phyloP scores from a whole-genome alignment of 805 yeast species.

The Candida koratica region DNA sequence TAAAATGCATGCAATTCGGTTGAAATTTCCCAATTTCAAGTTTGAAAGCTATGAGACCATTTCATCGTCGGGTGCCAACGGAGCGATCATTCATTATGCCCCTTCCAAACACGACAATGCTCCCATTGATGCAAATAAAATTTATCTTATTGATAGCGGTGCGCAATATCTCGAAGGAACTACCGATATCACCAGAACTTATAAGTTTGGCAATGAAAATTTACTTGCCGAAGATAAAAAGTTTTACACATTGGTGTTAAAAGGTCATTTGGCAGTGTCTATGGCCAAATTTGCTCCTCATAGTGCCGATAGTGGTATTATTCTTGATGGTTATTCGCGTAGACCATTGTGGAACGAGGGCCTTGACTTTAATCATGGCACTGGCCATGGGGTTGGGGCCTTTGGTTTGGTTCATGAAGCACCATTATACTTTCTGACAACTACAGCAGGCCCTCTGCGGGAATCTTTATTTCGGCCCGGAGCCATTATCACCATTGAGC shows the following conservation, averaged over 20 bases:
- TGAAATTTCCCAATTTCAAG: conserved; percentile 50
- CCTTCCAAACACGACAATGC: conserved; percentile 59
- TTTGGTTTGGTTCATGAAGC: conserved; percentile 92
- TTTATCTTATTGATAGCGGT: conserved; percentile 58
- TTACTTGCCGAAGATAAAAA: conserved; percentile 54
- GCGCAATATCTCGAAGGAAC: conserved; percentile 66
- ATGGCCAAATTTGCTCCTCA: conserved; percentile 66
- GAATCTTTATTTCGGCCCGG: conserved; percentile 48
- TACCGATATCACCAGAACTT: conserved; percentile 90
- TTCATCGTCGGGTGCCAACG: conserved; percentile 71
- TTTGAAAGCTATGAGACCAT: conserved; percentile 76
- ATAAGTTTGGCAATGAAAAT: conserved; percentile 50
- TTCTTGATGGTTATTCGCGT: conserved; percentile 79
- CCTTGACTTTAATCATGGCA: conserved; percentile 86
- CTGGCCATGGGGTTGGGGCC: conserved; percentile 97
- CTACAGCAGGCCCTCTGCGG: conserved; percentile 48
- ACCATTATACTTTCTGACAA: conserved; percentile 75
- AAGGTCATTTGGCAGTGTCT: conserved; percentile 88
- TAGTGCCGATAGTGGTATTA: conserved; percentile 66
- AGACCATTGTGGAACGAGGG: conserved; percentile 81
- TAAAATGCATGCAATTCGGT: conserved; percentile 54
- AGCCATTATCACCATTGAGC: conserved; percentile 83
- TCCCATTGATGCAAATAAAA: conserved; percentile 54
- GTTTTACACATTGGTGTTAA: conserved; percentile 79
- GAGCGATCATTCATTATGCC: conserved; percentile 71